A percentile compares a stretch with the other conserved stretches of the same genome.
Evolutionary conservation across 2,329 filamentous ascomycete genomes (phyloP).

Genomic region (Lasiodiplodia theobromae): DNA sequence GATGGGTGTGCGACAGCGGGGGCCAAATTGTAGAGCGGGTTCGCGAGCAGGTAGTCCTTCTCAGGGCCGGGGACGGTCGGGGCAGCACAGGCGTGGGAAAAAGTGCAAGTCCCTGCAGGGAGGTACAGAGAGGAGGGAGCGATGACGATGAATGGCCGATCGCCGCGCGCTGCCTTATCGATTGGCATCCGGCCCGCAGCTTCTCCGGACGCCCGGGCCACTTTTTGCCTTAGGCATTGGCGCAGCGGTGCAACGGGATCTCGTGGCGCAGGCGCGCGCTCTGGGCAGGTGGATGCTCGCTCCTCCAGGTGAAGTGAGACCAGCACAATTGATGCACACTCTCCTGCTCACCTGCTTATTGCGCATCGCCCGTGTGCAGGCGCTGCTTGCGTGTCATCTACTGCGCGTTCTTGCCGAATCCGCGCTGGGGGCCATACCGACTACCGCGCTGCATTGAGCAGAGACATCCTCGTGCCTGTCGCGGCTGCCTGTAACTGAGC

Average conservation of each 20-base stretch:
- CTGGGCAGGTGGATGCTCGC: constrained; percentile 13
- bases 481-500: neutral
- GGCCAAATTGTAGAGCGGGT: neutral
- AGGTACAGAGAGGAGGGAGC: constrained; percentile 13
- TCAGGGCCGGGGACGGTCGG: neutral
- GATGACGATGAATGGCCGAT: constrained; percentile 22
- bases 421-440: neutral
- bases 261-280: constrained; percentile 10
- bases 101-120: constrained; percentile 21
- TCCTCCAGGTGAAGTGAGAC: constrained; percentile 17
- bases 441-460: neutral
- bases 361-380: neutral
- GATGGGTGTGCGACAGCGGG: neutral
- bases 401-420: neutral
- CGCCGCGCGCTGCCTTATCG: constrained; percentile 7
- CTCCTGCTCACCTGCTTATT: neutral
- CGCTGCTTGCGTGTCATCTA: neutral
- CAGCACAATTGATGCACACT: constrained; percentile 9
- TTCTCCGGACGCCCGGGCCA: constrained; percentile 1
- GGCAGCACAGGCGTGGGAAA: constrained; percentile 3
- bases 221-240: neutral
- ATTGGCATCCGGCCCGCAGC: constrained; percentile 15
- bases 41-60: neutral
- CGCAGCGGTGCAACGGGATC: neutral
- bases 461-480: neutral